These are phyloP conservation scores for Solanum paucissectum DNA, from an alignment of 257 asterid species.

Conservation along the genomic window DNA sequence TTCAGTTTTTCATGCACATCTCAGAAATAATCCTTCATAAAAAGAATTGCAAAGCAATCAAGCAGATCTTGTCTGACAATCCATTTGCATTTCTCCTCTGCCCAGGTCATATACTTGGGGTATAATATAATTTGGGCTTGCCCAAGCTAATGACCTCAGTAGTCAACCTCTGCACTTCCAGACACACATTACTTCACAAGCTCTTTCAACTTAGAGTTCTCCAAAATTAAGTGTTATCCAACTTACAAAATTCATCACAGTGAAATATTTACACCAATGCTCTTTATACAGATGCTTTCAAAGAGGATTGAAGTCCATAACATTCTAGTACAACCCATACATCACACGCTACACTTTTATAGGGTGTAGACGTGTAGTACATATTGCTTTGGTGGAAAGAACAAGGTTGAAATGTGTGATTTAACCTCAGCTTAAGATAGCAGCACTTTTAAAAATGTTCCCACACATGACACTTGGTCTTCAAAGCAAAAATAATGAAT, in stretches of 20 bases:
- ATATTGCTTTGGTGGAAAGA: neutral
- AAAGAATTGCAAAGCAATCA: neutral
- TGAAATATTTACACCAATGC: neutral
- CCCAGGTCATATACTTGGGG: neutral
- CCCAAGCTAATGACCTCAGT: neutral
- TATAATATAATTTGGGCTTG: neutral
- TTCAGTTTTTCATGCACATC: neutral
- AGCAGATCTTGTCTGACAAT: neutral
- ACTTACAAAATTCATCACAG: neutral
- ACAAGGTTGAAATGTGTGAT: neutral
- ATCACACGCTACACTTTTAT: neutral
- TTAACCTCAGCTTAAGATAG: neutral
- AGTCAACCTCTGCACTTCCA: neutral
- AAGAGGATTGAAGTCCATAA: neutral
- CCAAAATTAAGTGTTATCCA: neutral
- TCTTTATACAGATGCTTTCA: neutral
- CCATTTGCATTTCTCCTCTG: neutral
- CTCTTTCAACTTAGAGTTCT: neutral
- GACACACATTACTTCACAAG: neutral
- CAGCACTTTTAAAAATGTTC: neutral
- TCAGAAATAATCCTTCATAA: neutral
- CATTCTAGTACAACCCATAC: neutral
- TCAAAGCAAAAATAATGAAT: neutral
- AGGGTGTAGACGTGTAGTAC: neutral
- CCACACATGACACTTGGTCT: neutral